Conservation (phyloP, 2,329 filamentous ascomycete species). For the Penicillium sp. region DNA sequence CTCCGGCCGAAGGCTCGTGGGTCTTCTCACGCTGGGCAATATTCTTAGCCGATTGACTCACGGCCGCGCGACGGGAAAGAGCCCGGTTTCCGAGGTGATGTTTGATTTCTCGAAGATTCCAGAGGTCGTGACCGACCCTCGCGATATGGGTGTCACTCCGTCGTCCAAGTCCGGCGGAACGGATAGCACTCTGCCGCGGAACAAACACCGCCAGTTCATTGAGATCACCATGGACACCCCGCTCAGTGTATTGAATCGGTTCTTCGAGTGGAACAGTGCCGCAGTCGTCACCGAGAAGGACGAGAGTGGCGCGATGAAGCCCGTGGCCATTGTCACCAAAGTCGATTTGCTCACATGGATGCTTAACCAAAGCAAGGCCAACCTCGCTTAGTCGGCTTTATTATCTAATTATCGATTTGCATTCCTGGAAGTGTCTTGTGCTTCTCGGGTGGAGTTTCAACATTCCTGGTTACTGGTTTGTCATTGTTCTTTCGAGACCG, state of each 20-base stretch:
- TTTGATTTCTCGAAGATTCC: slow-evolving; percentile 87
- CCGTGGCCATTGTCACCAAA: slow-evolving; percentile 89
- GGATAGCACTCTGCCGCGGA: slow-evolving; percentile 25
- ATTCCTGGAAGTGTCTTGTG: slow-evolving; percentile 8
- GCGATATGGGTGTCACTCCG: slow-evolving; percentile 51
- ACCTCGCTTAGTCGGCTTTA: slow-evolving; percentile 11
- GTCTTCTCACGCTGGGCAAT: slow-evolving; percentile 91
- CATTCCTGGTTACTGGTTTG: slow-evolving; percentile 11
- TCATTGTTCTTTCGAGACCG: slow-evolving; percentile 7
- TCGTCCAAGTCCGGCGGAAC: not conserved
- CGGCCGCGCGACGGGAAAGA: slow-evolving; percentile 69
- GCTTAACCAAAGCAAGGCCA: slow-evolving; percentile 57
- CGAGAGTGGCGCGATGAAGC: slow-evolving; percentile 60
- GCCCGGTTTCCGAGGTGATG: slow-evolving; percentile 82
- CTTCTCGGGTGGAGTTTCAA: slow-evolving; percentile 18
- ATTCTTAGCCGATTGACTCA: slow-evolving; percentile 84
- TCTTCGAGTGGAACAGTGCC: slow-evolving; percentile 97
- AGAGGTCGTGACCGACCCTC: slow-evolving; percentile 85
- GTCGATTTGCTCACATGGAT: slow-evolving; percentile 92
- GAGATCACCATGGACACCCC: slow-evolving; percentile 91
- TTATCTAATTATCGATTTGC: slow-evolving; percentile 1
- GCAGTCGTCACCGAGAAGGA: slow-evolving; percentile 84
- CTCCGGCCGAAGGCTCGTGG: slow-evolving; percentile 69
- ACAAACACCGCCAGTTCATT: slow-evolving; percentile 68
- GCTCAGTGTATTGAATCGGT: slow-evolving; percentile 75